Percentiles rank a stretch among this genome's conserved stretches.
Conservation (phyloP, 169 alveolate species). For the Plasmodium sp. region DNA sequence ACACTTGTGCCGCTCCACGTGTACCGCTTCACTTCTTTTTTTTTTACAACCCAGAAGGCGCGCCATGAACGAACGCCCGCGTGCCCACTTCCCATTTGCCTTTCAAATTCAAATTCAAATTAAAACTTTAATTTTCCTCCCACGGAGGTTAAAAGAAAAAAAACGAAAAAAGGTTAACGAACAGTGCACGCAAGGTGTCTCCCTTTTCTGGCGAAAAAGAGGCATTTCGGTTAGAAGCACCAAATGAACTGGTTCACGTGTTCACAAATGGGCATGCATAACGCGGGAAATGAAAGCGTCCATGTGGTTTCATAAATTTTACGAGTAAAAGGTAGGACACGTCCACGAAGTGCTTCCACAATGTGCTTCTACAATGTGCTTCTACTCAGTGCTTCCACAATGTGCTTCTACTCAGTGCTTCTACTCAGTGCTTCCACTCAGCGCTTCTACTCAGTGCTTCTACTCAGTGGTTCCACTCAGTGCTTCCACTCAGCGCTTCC, state of each 20-base stretch:
- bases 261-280: neutral
- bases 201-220: neutral
- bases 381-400: too few relatives aligned
- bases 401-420: too few relatives aligned
- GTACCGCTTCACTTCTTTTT: too few relatives aligned
- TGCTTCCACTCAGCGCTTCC: too few relatives aligned
- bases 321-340: neutral
- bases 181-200: neutral
- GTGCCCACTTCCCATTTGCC: neutral
- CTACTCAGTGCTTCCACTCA: too few relatives aligned
- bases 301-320: neutral
- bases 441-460: too few relatives aligned
- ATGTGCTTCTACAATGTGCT: too few relatives aligned
- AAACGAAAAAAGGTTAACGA: neutral
- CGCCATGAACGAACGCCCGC: neutral
- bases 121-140: neutral
- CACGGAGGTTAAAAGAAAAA: neutral
- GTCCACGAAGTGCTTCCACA: neutral
- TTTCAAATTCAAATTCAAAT: neutral
- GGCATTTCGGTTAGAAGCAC: neutral
- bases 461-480: too few relatives aligned
- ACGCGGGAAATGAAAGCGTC: neutral
- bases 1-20: neutral
- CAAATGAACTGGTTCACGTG: neutral
- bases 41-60: neutral